A percentile compares a stretch with the other conserved stretches of the same genome.
Evolutionary conservation across 208 protist species (phyloP).

Genomic region (Trypanosoma avium): DNA sequence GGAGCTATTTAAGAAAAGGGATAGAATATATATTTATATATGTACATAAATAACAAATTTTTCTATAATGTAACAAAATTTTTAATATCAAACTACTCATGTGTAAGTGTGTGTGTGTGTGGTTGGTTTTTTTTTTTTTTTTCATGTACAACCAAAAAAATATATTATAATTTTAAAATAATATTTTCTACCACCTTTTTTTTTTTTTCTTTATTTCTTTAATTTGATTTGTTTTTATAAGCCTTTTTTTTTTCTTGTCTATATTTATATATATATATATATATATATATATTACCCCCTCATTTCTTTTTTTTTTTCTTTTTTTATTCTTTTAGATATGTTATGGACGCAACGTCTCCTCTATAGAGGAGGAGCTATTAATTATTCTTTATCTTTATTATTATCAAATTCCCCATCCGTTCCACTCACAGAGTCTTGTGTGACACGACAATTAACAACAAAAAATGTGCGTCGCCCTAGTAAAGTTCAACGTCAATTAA

Average conservation of each 20-base stretch:
- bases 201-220: conserved; percentile 5
- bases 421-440: conserved; percentile 43
- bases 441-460: conserved; percentile 45
- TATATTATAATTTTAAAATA: too few relatives aligned
- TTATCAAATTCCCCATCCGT: conserved; percentile 11
- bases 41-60: not conserved
- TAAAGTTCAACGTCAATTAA: conserved; percentile 28
- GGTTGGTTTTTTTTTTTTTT: too few relatives aligned
- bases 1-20: conserved; percentile 6
- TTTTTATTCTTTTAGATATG: conserved; percentile 9
- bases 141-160: too few relatives aligned
- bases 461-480: conserved; percentile 50
- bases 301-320: conserved; percentile 12
- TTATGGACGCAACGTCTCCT: conserved; percentile 13
- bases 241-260: conserved; percentile 1
- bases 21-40: not conserved
- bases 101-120: too few relatives aligned
- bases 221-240: not conserved
- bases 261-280: not conserved
- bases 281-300: not conserved
- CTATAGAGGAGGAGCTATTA: not conserved
- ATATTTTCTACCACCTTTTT: too few relatives aligned
- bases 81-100: too few relatives aligned
- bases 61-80: not conserved
- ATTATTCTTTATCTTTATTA: not conserved